Base-by-base conservation (phyloP, 495 filamentous ascomycete genomes). In the Neurospora sp. region DNA sequence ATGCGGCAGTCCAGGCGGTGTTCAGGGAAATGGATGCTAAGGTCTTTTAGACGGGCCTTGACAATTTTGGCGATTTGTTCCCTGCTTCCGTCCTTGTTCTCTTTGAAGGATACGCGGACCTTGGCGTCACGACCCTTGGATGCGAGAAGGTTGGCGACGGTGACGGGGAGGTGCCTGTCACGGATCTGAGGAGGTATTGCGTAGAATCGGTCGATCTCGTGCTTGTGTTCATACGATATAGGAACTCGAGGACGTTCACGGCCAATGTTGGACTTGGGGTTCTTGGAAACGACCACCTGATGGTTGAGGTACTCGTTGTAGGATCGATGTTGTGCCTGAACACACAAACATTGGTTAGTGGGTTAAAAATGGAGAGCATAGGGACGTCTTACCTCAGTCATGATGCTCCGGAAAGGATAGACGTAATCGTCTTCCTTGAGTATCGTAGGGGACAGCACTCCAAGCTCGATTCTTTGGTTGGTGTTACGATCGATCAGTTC, bases 241-340 rank as follows among this genome's bases (percentile, higher is more conserved):
- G 87, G 87, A 12, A 95, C 87, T n/a, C 94, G 82, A 4, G 75
- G 75, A 7, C 74, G 73, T 16, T 61, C 42, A 14, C 79, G 72
- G 12, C 53, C 53, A 31, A 31, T 61, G 22, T 22, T 61, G 12
- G 53, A 61, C 20, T 61, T 61, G 22, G 41, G 71, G 0, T 74
- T 75, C 16, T 40, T 59, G 14, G 89, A 83, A 22, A 87, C 80
- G 18, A 80, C 75, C n/a, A 93, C 89, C 45, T 87, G 83, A 7
- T 87, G 82, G 77, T 97, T 98, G 37, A 98, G 85, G 76, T 90
- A 96, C 10, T 89, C 85, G 78, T 97, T 97, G 78, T 94, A 88
- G 12, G 81, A 82, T 40, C 87, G 86, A 79, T 97, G 94, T 85
- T 97, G 93, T 68, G 82, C 80, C 92, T 96, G 71, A 68, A 20